Evolutionary conservation across 257 asterid genomes (phyloP).

Genomic region (Scutellaria minor): DNA sequence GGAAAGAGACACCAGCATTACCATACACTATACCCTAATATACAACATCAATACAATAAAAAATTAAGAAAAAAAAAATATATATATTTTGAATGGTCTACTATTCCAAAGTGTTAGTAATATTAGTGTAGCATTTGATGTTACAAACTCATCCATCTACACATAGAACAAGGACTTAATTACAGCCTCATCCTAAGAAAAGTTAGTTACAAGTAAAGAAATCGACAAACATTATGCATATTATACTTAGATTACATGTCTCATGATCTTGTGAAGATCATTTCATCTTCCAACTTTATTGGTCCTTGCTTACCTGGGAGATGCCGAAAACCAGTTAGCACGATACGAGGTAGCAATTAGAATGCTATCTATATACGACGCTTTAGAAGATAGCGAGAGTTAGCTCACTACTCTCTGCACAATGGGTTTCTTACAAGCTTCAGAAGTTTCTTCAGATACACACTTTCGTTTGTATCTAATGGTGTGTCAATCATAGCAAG

Average conservation of each 20-base stretch:
- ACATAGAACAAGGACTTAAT: conserved; percentile 9
- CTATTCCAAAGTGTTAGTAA: not conserved
- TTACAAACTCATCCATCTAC: conserved; percentile 19
- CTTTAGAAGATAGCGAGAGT: no score
- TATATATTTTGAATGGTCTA: not conserved
- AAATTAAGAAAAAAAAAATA: not conserved
- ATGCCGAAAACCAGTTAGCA: not conserved
- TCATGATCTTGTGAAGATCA: conserved; percentile 16
- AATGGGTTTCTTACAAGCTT: no score
- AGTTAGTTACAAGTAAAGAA: not conserved
- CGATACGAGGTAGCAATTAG: no score
- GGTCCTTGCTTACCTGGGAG: conserved; percentile 49
- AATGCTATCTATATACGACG: no score
- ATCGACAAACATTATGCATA: not conserved
- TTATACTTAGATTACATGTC: not conserved
- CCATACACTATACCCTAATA: no score
- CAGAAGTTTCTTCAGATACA: no score
- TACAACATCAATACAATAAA: not conserved
- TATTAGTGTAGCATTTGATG: not conserved
- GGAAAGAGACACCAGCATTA: no score
- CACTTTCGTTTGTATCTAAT: no score
- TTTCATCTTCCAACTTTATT: conserved; percentile 40
- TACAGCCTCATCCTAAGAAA: conserved; percentile 1
- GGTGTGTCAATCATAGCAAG: no score
- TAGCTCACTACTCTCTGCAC: no score